These are phyloP conservation scores for Akanthomyces muscarius DNA, from an alignment of 2,329 filamentous ascomycete species.

Conservation along the genomic window DNA sequence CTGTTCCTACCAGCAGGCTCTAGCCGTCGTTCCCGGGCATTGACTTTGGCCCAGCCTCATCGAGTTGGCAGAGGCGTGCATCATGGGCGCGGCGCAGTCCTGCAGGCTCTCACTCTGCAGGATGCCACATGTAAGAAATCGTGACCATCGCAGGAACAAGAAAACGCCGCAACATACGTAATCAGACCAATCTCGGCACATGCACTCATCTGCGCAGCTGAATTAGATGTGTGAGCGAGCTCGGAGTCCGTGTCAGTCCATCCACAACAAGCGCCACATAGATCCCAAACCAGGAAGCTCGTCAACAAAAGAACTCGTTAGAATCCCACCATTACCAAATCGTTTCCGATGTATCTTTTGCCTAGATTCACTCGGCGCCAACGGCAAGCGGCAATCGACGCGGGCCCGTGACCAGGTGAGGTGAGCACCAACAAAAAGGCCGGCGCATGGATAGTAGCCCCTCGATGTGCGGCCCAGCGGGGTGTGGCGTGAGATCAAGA, in stretches of 20 bases:
- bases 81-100: background rate
- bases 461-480: background rate
- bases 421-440: background rate
- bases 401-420: background rate
- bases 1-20: background rate
- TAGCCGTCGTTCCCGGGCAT: too few species aligned
- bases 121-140: background rate
- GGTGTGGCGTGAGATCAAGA: background rate
- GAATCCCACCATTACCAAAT: background rate
- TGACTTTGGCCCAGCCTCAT: background rate
- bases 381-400: slow-evolving; percentile 8
- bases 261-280: background rate
- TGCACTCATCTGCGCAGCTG: background rate
- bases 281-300: background rate
- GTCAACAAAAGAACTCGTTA: background rate
- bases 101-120: background rate
- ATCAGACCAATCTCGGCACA: background rate
- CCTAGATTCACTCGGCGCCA: background rate
- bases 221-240: background rate
- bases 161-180: background rate
- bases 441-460: background rate
- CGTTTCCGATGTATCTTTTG: background rate
- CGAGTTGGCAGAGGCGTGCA: background rate
- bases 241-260: background rate
- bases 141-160: background rate